Conservation (phyloP, 768 basidiomycete species). For the Boletus patriciae region DNA sequence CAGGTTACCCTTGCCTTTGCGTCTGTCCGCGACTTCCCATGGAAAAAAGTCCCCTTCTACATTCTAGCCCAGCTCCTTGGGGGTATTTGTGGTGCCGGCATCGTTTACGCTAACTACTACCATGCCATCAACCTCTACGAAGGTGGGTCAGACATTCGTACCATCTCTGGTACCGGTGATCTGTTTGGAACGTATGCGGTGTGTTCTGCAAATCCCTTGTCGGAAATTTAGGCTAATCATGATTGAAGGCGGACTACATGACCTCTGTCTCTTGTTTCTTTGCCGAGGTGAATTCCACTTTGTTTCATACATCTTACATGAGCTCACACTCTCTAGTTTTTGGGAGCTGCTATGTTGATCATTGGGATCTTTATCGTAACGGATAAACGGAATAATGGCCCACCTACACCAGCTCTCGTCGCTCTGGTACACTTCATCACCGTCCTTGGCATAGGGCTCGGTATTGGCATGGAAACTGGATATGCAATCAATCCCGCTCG, state of each 20-base stretch:
- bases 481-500: conserved; percentile 71
- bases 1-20: conserved; percentile 72
- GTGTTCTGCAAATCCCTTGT: conserved; percentile 16
- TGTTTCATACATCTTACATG: not conserved
- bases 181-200: conserved; percentile 66
- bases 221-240: conserved; percentile 9
- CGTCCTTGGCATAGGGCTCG: conserved; percentile 57
- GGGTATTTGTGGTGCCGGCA: conserved; percentile 53
- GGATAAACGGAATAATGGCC: conserved; percentile 56
- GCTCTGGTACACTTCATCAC: conserved; percentile 57
- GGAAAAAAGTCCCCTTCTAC: conserved; percentile 76
- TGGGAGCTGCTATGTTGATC: conserved; percentile 55
- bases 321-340: conserved; percentile 40
- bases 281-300: conserved; percentile 35
- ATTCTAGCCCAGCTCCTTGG: conserved; percentile 65
- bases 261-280: conserved; percentile 46
- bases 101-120: conserved; percentile 64
- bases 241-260: conserved; percentile 42
- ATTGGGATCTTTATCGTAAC: conserved; percentile 53
- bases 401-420: conserved; percentile 49
- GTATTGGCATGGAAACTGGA: conserved; percentile 65
- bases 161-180: conserved; percentile 53
- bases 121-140: conserved; percentile 67
- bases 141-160: conserved; percentile 54
- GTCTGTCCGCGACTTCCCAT: conserved; percentile 70